Percentiles rank a stretch among this genome's conserved stretches.
Evolutionary conservation across 148 eudicot species (phyloP).

Genomic region (Pharnaceum exiguum): DNA sequence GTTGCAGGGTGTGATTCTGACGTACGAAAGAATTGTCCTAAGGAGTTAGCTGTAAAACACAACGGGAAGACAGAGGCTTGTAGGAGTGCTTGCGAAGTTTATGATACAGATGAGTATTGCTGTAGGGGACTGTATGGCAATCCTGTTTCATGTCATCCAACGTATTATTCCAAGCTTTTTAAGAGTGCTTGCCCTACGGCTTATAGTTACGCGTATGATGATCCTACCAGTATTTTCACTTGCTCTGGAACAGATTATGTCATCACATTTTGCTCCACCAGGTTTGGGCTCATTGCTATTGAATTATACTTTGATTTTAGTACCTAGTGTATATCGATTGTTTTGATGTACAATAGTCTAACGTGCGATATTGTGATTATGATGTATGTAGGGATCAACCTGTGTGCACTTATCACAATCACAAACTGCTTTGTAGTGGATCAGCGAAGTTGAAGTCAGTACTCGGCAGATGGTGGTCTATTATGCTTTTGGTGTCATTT

Average conservation of each 20-base stretch:
- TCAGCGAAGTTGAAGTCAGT: constrained; percentile 22
- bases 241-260: constrained; percentile 60
- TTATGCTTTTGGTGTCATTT: constrained; percentile 19
- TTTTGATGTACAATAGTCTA: neutral
- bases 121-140: constrained; percentile 62
- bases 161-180: constrained; percentile 61
- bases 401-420: constrained; percentile 57
- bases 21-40: constrained; percentile 49
- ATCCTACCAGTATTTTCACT: constrained; percentile 71
- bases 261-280: constrained; percentile 62
- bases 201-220: constrained; percentile 86
- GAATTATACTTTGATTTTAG: neutral
- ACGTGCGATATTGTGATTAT: neutral
- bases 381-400: constrained; percentile 34
- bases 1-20: constrained; percentile 64
- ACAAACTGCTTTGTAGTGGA: constrained; percentile 51
- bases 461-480: constrained; percentile 23
- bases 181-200: constrained; percentile 76
- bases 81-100: constrained; percentile 82
- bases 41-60: constrained; percentile 45
- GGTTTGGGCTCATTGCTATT: constrained; percentile 23
- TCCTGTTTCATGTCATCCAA: constrained; percentile 48
- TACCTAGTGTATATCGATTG: no score
- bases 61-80: constrained; percentile 60
- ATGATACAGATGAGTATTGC: constrained; percentile 73